Conservation (phyloP, 495 filamentous ascomycete genomes). For the Tuber melanosporum region DNA sequence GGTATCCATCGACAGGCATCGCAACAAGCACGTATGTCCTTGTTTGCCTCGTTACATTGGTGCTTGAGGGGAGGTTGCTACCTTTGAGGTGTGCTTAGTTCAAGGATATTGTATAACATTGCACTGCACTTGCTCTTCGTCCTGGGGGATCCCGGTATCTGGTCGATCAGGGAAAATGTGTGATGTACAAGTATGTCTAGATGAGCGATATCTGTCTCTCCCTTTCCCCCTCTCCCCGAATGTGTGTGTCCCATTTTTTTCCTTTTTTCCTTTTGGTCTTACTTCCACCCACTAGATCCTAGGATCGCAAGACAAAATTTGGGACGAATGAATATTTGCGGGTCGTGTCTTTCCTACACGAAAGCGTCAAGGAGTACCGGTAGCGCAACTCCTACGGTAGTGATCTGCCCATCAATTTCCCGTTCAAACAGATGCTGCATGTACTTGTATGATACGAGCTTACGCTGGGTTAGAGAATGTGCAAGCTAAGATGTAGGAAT, state of each 20-base stretch:
- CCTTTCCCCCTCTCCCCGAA: neutral
- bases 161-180: neutral
- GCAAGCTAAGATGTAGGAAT: neutral
- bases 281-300: neutral
- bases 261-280: neutral
- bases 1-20: neutral
- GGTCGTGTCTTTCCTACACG: neutral
- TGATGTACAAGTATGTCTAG: neutral
- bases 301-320: neutral
- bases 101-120: neutral
- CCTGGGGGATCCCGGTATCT: neutral
- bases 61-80: neutral
- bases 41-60: neutral
- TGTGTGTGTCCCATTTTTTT: neutral
- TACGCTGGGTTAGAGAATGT: neutral
- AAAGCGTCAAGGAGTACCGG: neutral
- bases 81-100: neutral
- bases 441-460: neutral
- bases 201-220: neutral
- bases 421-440: neutral
- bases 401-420: neutral
- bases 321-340: neutral
- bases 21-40: neutral
- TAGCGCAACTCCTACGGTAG: neutral
- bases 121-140: neutral